Evolutionary conservation across 2,329 filamentous ascomycete species (phyloP).

Genomic region (Hymenoscyphus fraxineus): DNA sequence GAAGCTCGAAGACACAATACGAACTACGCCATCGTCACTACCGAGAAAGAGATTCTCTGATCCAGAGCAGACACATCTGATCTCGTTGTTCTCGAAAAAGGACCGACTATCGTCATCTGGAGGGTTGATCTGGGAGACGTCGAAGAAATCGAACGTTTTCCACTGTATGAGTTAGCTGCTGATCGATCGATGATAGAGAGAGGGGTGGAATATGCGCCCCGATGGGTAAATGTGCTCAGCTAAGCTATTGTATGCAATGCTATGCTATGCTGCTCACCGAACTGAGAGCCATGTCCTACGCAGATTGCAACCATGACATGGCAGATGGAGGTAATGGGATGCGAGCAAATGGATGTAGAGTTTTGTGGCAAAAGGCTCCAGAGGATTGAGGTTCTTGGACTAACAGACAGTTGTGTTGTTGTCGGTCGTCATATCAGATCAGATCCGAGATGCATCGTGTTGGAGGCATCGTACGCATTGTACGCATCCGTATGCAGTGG

Average conservation of each 20-base stretch:
- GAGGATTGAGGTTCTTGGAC: neutral
- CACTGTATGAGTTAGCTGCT: constrained; percentile 50
- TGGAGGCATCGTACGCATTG: too few species aligned
- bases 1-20: constrained; percentile 82
- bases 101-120: constrained; percentile 73
- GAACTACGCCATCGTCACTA: constrained; percentile 77
- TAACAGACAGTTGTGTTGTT: neutral
- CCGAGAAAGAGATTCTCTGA: constrained; percentile 89
- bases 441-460: too few species aligned
- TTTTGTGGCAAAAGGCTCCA: neutral
- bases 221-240: neutral
- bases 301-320: constrained; percentile 7
- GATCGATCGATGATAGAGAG: neutral
- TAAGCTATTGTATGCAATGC: neutral
- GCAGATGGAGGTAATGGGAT: neutral
- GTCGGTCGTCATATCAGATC: neutral
- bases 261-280: constrained; percentile 14
- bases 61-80: constrained; percentile 80
- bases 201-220: neutral
- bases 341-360: neutral
- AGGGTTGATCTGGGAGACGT: constrained; percentile 77
- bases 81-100: constrained; percentile 77
- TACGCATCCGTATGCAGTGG: too few species aligned
- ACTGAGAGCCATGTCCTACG: constrained; percentile 19
- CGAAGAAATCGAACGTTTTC: constrained; percentile 99